phyloP scores from a whole-genome alignment of 2,329 filamentous ascomycete species.

The Hansfordia pulvinata region DNA sequence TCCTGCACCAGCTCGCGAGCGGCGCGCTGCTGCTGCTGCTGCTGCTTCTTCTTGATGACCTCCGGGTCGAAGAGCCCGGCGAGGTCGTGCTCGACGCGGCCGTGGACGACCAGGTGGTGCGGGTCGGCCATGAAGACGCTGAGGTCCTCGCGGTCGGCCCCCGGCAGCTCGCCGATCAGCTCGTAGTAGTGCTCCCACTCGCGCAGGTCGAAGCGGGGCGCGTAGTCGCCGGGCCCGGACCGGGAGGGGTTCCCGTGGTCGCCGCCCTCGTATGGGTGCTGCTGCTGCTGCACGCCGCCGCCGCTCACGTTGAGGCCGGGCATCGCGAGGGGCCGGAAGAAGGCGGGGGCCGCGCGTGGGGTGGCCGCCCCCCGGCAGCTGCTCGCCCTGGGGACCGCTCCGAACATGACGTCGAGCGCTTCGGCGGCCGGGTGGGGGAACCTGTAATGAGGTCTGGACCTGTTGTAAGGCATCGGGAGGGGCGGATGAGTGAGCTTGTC shows the following conservation, averaged over 20 bases:
- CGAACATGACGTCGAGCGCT: neutral
- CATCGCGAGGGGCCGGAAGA: slow-evolving; percentile 44
- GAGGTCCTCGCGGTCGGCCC: slow-evolving; percentile 60
- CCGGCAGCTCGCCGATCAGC: slow-evolving; percentile 69
- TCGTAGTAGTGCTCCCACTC: slow-evolving; percentile 58
- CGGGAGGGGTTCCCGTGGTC: neutral
- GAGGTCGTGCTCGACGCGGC: slow-evolving; percentile 52
- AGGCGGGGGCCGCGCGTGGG: too few species aligned
- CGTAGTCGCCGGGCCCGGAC: slow-evolving; percentile 37
- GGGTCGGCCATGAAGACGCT: slow-evolving; percentile 67
- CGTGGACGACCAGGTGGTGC: slow-evolving; percentile 59
- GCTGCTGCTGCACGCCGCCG: slow-evolving; percentile 5
- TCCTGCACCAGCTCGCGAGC: too few species aligned
- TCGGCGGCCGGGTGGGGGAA: too few species aligned
- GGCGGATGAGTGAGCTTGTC: too few species aligned
- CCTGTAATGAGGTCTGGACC: too few species aligned
- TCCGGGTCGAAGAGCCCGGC: slow-evolving; percentile 27
- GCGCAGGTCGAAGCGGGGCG: slow-evolving; percentile 66
- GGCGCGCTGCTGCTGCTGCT: too few species aligned
- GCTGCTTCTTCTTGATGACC: too few species aligned
- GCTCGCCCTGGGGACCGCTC: slow-evolving; percentile 1
- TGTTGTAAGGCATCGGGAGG: too few species aligned
- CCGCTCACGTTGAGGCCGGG: slow-evolving; percentile 2
- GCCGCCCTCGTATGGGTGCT: slow-evolving; percentile 7
- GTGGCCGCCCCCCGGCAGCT: slow-evolving; percentile 43